phyloP scores from a whole-genome alignment of 257 asterid species.

The Cordia subcordata region DNA sequence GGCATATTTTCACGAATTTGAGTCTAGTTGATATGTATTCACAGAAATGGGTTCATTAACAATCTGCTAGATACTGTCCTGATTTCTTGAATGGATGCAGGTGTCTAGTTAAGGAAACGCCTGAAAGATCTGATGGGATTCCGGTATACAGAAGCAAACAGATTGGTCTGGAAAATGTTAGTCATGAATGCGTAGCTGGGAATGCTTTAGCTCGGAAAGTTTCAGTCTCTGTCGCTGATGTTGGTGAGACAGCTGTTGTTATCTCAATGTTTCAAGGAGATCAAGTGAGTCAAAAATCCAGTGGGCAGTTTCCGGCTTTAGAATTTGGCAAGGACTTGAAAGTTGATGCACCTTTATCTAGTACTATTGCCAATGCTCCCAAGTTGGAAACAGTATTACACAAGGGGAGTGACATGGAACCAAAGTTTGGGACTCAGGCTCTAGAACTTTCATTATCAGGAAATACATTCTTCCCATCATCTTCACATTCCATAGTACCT shows the following conservation, averaged over 20 bases:
- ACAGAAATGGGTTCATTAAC: background rate
- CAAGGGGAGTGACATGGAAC: constrained; percentile 20
- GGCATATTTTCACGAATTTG: too few relatives aligned
- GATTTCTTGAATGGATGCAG: constrained; percentile 29
- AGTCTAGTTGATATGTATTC: too few relatives aligned
- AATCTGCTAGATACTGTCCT: background rate
- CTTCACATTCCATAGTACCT: constrained; percentile 18
- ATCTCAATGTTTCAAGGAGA: constrained; percentile 58
- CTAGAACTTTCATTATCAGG: constrained; percentile 32
- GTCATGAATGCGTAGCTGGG: constrained; percentile 31
- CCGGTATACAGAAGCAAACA: constrained; percentile 29
- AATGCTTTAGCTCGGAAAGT: constrained; percentile 68
- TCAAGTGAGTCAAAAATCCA: constrained; percentile 37
- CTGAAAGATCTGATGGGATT: constrained; percentile 29
- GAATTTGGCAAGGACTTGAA: constrained; percentile 24
- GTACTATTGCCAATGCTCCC: constrained; percentile 26
- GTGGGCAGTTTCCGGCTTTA: constrained; percentile 22
- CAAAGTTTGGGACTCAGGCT: constrained; percentile 26
- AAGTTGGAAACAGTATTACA: constrained; percentile 27
- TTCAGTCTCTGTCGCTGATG: constrained; percentile 79
- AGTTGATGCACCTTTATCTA: constrained; percentile 21
- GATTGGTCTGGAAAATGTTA: constrained; percentile 29
- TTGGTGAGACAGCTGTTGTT: constrained; percentile 82
- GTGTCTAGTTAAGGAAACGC: constrained; percentile 41
- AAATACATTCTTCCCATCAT: constrained; percentile 23